Evolutionary conservation across 352 stramenopile species (phyloP), one percentile per base, ranked within the genome.

Genomic region (Phytophthora quininea): DNA sequence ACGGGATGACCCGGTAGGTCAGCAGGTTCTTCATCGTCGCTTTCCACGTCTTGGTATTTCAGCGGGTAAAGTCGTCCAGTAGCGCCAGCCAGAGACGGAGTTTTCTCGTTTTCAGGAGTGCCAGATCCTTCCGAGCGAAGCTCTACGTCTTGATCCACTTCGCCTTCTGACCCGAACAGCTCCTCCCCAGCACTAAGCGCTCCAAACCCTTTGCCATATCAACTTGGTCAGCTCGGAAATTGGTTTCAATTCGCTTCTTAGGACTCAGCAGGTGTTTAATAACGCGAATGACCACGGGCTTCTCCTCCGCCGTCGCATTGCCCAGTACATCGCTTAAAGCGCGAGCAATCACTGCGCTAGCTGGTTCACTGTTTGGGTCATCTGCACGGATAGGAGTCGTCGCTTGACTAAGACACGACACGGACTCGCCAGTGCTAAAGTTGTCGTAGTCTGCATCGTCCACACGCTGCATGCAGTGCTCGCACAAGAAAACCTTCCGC

Each of bases 401-500:
- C 29, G 19, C 3, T 29, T 49, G 47, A 38, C 50, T 65, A 2
- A 62, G 52, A 19, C 71, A 65, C 3, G 75, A 73, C 11, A 72
- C 45, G 14, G 52, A 64, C 19, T 48, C 55, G 1, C 48, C 56
- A 12, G 67, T 59, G 8, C 75, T 64, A 19, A 83, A 50, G 42
- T 76, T 74, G 43, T 85, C 68, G 57, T 88, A 91, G 59, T 90
- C 77, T 12, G 79, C 77, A 6, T 64, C 54, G 55, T 85, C 71
- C 8, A 85, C 71, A 29, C 71, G 68, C 33, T 74, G 61, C 46
- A 81, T 69, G 59, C 74, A 86, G 40, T 67, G 67, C 30, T 49
- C 58, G 54, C 74, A 83, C 8, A 83, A 53, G 14, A 67, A 69
- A 3, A 86, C 35, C 19, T 24, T 58, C 38, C 74, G 70, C 10